These are phyloP conservation scores for Erysimum cheiri DNA, from an alignment of 441 rosid genomes.

Conservation along the genomic window DNA sequence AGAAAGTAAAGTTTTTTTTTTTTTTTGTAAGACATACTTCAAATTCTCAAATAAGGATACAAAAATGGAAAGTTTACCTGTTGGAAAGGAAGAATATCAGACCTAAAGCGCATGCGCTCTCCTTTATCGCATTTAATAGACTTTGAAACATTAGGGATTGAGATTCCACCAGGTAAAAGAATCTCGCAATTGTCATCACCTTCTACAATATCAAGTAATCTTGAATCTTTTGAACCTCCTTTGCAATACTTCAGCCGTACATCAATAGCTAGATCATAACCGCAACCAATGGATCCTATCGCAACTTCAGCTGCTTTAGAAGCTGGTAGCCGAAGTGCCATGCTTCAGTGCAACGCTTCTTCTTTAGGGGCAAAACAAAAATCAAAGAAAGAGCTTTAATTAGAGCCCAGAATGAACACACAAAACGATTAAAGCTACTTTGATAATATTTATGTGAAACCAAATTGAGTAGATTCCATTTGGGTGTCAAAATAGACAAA, in stretches of 20 bases:
- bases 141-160: constrained; percentile 73
- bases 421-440: constrained; percentile 16
- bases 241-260: constrained; percentile 77
- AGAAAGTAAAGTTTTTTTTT: background rate
- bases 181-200: constrained; percentile 61
- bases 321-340: constrained; percentile 83
- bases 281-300: constrained; percentile 83
- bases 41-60: background rate
- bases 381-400: constrained; percentile 11
- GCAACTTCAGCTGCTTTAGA: constrained; percentile 88
- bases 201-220: constrained; percentile 74
- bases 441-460: too few relatives aligned
- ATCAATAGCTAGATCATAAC: constrained; percentile 85
- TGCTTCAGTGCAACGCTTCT: constrained; percentile 53
- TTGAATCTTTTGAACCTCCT: constrained; percentile 57
- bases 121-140: constrained; percentile 93
- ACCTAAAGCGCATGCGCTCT: constrained; percentile 74
- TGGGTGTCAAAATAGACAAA: constrained; percentile 21
- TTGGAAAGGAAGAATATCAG: constrained; percentile 86
- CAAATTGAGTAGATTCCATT: constrained; percentile 3
- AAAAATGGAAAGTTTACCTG: constrained; percentile 59
- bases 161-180: constrained; percentile 85
- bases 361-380: constrained; percentile 15
- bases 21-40: background rate
- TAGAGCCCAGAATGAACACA: constrained; percentile 27